Evolutionary conservation across 2,329 filamentous ascomycete species (phyloP).

Genomic region (Calonectria hongkongensis): DNA sequence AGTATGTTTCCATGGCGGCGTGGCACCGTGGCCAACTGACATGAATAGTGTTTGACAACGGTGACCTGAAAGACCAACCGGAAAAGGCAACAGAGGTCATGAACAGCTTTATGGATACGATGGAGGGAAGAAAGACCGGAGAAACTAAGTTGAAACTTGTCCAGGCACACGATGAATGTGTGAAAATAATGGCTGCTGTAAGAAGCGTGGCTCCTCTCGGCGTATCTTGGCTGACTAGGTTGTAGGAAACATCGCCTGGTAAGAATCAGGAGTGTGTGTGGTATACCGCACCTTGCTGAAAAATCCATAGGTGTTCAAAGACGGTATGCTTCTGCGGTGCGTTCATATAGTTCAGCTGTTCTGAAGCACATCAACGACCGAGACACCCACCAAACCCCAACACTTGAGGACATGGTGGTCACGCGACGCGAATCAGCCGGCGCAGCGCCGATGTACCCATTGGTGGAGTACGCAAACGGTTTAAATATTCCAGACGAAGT

Average conservation of each 20-base stretch:
- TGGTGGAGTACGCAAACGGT: constrained; percentile 8
- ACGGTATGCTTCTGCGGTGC: not conserved
- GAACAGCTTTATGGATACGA: not conserved
- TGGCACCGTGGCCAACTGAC: not conserved
- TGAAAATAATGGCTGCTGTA: not conserved
- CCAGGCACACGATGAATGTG: not conserved
- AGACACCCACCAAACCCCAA: not conserved
- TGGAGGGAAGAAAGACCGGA: not conserved
- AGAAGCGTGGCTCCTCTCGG: not conserved
- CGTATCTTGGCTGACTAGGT: not conserved
- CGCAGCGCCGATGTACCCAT: not conserved
- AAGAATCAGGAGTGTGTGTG: not conserved
- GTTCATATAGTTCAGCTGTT: not conserved
- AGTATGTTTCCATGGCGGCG: not conserved
- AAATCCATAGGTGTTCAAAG: not conserved
- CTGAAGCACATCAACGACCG: constrained; percentile 2
- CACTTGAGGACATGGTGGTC: constrained; percentile 4
- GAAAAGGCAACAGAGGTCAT: not conserved
- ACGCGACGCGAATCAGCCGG: not conserved
- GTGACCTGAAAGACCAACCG: constrained; percentile 8
- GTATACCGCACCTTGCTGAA: not conserved
- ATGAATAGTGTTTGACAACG: constrained; percentile 17
- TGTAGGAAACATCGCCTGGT: not conserved
- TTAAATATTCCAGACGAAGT: constrained; percentile 1
- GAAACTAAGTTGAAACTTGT: not conserved